A percentile compares a stretch with the other conserved stretches of the same genome.
phyloP scores from a whole-genome alignment of 1,284 basidiomycete species.

The Ganoderma lingzhi region DNA sequence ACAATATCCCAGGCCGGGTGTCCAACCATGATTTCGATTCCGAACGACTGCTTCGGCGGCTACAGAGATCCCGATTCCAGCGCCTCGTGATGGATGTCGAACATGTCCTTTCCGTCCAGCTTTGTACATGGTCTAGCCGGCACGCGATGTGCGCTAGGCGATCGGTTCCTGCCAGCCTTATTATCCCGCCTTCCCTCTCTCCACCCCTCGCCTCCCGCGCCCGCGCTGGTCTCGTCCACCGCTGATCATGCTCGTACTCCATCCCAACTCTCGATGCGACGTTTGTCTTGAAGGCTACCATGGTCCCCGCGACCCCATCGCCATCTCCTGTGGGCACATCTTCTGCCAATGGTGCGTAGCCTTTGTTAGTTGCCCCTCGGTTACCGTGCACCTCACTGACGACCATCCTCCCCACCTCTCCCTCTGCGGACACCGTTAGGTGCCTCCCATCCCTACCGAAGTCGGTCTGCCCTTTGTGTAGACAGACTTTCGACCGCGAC shows the following conservation, averaged over 20 bases:
- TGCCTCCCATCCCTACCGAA: slow-evolving; percentile 38
- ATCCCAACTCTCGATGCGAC: slow-evolving; percentile 54
- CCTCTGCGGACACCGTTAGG: slow-evolving; percentile 24
- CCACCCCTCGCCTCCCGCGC: slow-evolving; percentile 34
- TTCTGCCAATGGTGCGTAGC: slow-evolving; percentile 46
- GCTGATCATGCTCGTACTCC: slow-evolving; percentile 53
- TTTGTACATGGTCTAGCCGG: slow-evolving; percentile 40
- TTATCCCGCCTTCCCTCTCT: slow-evolving; percentile 35
- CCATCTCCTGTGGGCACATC: slow-evolving; percentile 54
- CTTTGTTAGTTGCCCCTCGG: slow-evolving; percentile 20
- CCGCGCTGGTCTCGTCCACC: slow-evolving; percentile 37
- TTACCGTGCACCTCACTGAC: slow-evolving; percentile 5
- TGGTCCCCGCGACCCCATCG: slow-evolving; percentile 46
- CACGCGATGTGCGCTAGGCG: slow-evolving; percentile 45
- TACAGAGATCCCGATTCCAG: slow-evolving; percentile 41
- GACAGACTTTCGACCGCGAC: slow-evolving; percentile 30
- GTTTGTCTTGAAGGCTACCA: slow-evolving; percentile 55
- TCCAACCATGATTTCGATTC: slow-evolving; percentile 32
- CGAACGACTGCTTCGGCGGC: slow-evolving; percentile 32
- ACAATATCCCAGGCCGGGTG: slow-evolving; percentile 32
- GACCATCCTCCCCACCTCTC: background rate
- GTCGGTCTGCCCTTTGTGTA: slow-evolving; percentile 41
- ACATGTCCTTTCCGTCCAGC: slow-evolving; percentile 38
- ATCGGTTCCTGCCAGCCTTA: slow-evolving; percentile 40
- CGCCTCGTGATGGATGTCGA: slow-evolving; percentile 36